Evolutionary conservation across 352 stramenopile genomes (phyloP), one percentile per base, ranked within the genome.

Genomic region (Globisporangium apiculatum): DNA sequence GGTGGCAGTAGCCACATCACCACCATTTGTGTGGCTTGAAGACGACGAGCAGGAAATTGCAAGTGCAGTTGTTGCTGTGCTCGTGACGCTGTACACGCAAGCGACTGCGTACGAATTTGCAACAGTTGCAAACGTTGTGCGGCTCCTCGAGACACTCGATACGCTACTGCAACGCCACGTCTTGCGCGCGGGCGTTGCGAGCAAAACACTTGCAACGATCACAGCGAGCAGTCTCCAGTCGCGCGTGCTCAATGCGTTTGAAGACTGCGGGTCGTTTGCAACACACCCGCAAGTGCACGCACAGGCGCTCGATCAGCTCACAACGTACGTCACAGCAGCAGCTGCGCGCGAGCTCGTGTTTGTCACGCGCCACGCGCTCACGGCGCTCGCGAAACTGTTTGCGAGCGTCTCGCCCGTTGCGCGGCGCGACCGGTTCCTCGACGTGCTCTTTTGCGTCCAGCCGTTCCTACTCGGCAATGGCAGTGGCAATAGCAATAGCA

Each of bases 201-300:
- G 53, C 3, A 76, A 75, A 57, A 58, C 65, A 8, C 61, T 81
- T 36, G 74, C 74, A 8, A 89, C 83, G 51, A 77, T 91, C 47
- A 88, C 78, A 14, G 89, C 74, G n/a, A 92, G 88, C 61, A 91
- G 80, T 31, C 69, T 94, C 10, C 82, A 91, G 63, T 89, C 82
- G 1, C 76, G 84, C 7, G 81, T 94, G 12, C 67, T 94, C 10
- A 92, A 94, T 37, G 81, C 79, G 3, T 94, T 90, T 45, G 85
- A 94, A 67, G 85, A 91, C 40, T 94, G 83, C 51, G 70, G 64
- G 0, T 92, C 77, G 31, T 94, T 91, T 52, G 69, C 54, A 7
- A 65, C 70, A 0, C 79, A 91, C 18, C 80, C 79, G 0, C 51
- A 73, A 41, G 73, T 94, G 11, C 85, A 94, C 54, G 66, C 72